Base-by-base conservation (phyloP, 1,284 basidiomycete species). In the Austroboletus novae-zelandiae region DNA sequence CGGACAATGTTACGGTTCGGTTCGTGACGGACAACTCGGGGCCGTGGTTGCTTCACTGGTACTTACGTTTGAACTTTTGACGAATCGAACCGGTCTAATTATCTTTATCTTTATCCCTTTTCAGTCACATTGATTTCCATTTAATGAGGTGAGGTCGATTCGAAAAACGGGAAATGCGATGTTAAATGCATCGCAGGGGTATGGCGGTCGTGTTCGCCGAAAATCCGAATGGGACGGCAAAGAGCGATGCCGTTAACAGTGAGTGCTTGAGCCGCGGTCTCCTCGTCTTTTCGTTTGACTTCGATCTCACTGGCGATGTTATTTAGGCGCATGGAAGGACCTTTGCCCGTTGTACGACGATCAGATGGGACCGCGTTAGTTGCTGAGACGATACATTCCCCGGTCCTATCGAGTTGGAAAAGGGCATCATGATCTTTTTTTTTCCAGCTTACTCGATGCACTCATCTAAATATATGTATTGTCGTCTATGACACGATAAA, bases 1-100 rank as follows among this genome's bases (percentile, higher is more conserved):
- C 60, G 0, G 71, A 74, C 50, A 74, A 71, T 37, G 70, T 71
- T 7, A 76, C 73, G 0, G 59, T 77, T 50, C 68, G 75, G 6
- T 77, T 71, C 43, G 53, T 53, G 32, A 73, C 71, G 2, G 59
- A 70, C 48, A 73, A 72, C 36, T 11, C 71, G 4, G 71, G 65
- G 4, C 70, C 67, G 9, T 71, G 61, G 67, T 58, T 69, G 44
- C 54, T 69, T 20, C 61, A 68, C 39, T 62, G 65, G 65, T 71
- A n/a, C n/a, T n/a, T n/a, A 54, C 17, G 11, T 23, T 11, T n/a
- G 2, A 41, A 23, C 15, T 18, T 14, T 17, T 45, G 35, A 17
- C 5, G 27, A 39, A 40, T 1, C 8, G 4, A 6, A 6, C 6
- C 5, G 25, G 5, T 27, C 25, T 9, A 9, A 15, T 40, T n/a